phyloP scores from a whole-genome alignment of 192 early-diverging fungal genomes.

The Gaertneriomyces sp. region DNA sequence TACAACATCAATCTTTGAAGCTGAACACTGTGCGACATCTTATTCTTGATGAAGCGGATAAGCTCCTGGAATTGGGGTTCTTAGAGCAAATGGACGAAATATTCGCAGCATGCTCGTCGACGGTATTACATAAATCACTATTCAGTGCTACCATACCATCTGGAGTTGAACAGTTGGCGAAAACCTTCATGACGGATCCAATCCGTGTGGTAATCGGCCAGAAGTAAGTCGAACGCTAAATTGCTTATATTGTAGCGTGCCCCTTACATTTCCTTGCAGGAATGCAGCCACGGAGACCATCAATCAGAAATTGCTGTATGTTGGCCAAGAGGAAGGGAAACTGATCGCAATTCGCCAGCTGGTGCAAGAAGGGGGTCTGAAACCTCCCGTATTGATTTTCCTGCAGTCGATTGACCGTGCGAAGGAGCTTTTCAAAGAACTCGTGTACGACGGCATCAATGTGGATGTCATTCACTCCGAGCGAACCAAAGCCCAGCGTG shows the following conservation, averaged over 20 bases:
- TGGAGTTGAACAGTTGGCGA: conserved; percentile 85
- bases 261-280: conserved; percentile 33
- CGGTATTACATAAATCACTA: conserved; percentile 67
- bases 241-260: neutral
- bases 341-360: conserved; percentile 87
- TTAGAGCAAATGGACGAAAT: conserved; percentile 47
- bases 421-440: conserved; percentile 92
- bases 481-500: conserved; percentile 88
- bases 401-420: conserved; percentile 97
- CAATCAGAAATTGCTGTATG: conserved; percentile 83
- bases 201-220: conserved; percentile 84
- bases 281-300: conserved; percentile 92
- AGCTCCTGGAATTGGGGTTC: conserved; percentile 90
- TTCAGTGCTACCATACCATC: conserved; percentile 95
- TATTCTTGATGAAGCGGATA: conserved; percentile 96
- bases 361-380: conserved; percentile 67
- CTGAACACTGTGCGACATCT: conserved; percentile 80
- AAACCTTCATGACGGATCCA: conserved; percentile 86
- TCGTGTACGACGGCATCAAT: conserved; percentile 96
- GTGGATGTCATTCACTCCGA: conserved; percentile 98
- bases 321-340: conserved; percentile 92
- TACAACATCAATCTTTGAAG: conserved; percentile 74
- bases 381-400: conserved; percentile 92
- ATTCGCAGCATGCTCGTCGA: conserved; percentile 63
- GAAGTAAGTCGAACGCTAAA: conserved; percentile 47